These are phyloP conservation scores for Aspergillus luchuensis DNA, from an alignment of 2,329 filamentous ascomycete genomes.

Conservation along the genomic window DNA sequence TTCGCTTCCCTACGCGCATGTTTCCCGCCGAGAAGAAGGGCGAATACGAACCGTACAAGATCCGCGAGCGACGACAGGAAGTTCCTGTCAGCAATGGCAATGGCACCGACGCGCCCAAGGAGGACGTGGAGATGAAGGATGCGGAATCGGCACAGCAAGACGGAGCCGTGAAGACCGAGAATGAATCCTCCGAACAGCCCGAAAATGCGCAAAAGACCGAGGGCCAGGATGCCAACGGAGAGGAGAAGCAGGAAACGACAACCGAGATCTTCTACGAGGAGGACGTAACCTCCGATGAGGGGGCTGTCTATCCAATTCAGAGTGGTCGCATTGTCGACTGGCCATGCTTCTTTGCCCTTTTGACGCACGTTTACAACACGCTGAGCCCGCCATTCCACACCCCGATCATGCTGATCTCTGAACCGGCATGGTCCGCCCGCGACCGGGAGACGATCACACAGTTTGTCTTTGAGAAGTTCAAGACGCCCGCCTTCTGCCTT, in stretches of 20 bases:
- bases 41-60: constrained; percentile 78
- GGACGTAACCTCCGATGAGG: constrained; percentile 83
- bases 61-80: constrained; percentile 56
- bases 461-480: constrained; percentile 97
- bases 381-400: constrained; percentile 93
- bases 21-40: constrained; percentile 76
- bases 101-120: constrained; percentile 33
- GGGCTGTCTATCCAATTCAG: constrained; percentile 82
- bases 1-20: constrained; percentile 90
- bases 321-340: constrained; percentile 85
- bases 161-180: constrained; percentile 9
- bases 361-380: constrained; percentile 87
- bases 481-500: constrained; percentile 86
- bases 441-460: constrained; percentile 87
- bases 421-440: constrained; percentile 85
- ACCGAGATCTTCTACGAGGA: constrained; percentile 74
- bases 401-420: constrained; percentile 84
- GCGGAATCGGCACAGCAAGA: constrained; percentile 31
- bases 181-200: constrained; percentile 10
- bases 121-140: constrained; percentile 52
- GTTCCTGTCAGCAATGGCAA: constrained; percentile 33
- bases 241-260: constrained; percentile 36
- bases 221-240: constrained; percentile 25
- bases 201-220: constrained; percentile 32
- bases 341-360: constrained; percentile 88